phyloP scores from a whole-genome alignment of 176 grass and related monocot species.

The Phoenix roebelenii region DNA sequence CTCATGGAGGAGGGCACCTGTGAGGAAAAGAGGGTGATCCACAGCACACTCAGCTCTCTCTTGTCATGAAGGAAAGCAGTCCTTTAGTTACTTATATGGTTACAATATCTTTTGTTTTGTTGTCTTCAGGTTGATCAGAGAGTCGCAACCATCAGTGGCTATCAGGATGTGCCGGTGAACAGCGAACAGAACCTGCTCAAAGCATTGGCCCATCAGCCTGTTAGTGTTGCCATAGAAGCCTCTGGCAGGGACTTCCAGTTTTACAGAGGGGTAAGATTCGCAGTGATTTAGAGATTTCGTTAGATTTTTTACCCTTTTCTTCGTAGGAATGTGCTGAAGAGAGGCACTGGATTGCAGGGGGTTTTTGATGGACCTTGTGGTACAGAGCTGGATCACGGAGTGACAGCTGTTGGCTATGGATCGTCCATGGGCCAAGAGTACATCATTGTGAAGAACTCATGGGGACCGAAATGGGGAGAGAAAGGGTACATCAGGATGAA shows the following conservation, averaged over 20 bases:
- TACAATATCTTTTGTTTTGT: no score
- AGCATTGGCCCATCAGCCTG: conserved; percentile 7
- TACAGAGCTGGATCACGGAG: conserved; percentile 5
- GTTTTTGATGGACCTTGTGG: conserved; percentile 12
- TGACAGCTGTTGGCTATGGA: conserved; percentile 7
- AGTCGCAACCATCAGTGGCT: conserved; percentile 2
- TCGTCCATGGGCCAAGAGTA: conserved; percentile 5
- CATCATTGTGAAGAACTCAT: conserved; percentile 14
- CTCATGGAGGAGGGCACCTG: conserved; percentile 8
- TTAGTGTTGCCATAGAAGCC: conserved; percentile 10
- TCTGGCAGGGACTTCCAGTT: conserved; percentile 15
- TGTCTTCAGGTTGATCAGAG: background rate
- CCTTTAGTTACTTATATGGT: no score
- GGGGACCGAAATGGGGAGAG: conserved; percentile 9
- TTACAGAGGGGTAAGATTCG: background rate
- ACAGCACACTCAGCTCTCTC: no score
- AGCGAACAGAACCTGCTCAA: conserved; percentile 11
- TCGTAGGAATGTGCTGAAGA: no score
- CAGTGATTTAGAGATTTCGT: no score
- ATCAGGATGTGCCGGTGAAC: conserved; percentile 9
- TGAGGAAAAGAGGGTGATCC: background rate
- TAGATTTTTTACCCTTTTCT: no score
- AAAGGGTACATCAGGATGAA: conserved; percentile 8
- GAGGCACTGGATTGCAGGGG: background rate
- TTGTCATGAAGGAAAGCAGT: no score